Base-by-base conservation (phyloP, 768 basidiomycete genomes). In the Hericium alpestre region DNA sequence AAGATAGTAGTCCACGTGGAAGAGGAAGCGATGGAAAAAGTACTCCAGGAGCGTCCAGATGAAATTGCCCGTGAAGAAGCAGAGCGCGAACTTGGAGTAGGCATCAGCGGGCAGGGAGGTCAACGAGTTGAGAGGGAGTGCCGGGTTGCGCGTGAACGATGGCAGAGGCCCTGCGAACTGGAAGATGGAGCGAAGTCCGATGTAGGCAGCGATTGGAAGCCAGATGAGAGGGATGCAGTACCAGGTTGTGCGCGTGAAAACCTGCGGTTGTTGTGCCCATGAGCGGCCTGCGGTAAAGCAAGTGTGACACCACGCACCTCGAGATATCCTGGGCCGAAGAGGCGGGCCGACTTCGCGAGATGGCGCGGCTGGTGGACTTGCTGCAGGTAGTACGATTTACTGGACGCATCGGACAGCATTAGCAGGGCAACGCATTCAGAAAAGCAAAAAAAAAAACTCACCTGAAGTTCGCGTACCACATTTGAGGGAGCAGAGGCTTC, bases 341-440 rank as follows among this genome's bases (percentile, higher is more conserved):
- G 74, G 61, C 91, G 83, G 2, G 94, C 93, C 16, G 89, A 85
- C 53, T 90, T 78, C 7, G 81, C 71, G 54, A 94, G 70, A 69
- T 94, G 94, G 46, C 96, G 81, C 1, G 96, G 95, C 69, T 97
- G 93, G 70, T 99, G 96, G 0, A 99, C 90, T 70, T 99, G 96
- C 64, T 91, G 81, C 52, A 99, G 76, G 68, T 99, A 99, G 70
- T 93, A 98, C 3, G 87, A 82, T 76, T 99, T 99, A 67, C 90
- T 90, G 58, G 56, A 47, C 22, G 61, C 12, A 57, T 59, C 43
- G 57, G 43, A 20, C 1, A 32, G 16, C 3, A 25, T 46, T 18
- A 20, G 54, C 4, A 22, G 7, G 25, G 9, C 38, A n/a, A 32
- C 32, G 32, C 32, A 10, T 32, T 32, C 9, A 7, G 32, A 32